phyloP scores from a whole-genome alignment of 2,329 filamentous ascomycete genomes.

The Pseudogymnoascus sp. region DNA sequence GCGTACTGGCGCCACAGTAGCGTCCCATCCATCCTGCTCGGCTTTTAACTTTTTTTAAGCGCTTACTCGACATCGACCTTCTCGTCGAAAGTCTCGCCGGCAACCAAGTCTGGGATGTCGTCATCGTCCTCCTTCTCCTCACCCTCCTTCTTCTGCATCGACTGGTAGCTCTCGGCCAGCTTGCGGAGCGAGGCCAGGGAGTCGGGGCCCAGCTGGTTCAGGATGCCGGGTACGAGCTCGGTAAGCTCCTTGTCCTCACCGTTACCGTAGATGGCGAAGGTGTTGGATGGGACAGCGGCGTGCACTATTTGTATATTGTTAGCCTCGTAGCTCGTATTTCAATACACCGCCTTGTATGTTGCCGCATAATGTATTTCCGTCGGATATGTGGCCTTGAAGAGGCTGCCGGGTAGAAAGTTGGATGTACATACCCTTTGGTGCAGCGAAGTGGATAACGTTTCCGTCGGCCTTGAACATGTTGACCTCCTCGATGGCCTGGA shows the following conservation, averaged over 20 bases:
- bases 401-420: neutral
- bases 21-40: slow-evolving; percentile 7
- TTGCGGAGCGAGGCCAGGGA: slow-evolving; percentile 96
- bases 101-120: slow-evolving; percentile 94
- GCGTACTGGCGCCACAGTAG: neutral
- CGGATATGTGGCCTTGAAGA: neutral
- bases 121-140: slow-evolving; percentile 76
- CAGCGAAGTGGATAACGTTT: slow-evolving; percentile 99
- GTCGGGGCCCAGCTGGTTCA: slow-evolving; percentile 98
- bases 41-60: neutral
- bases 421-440: slow-evolving; percentile 72
- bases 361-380: neutral
- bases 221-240: slow-evolving; percentile 96
- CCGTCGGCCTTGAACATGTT: slow-evolving; percentile 99
- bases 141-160: slow-evolving; percentile 88
- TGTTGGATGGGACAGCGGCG: slow-evolving; percentile 95
- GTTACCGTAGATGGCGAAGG: slow-evolving; percentile 98
- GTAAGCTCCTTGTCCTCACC: slow-evolving; percentile 99
- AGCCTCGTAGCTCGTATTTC: neutral
- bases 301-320: slow-evolving; percentile 58
- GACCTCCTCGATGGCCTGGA: slow-evolving; percentile 99
- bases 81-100: slow-evolving; percentile 96
- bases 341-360: neutral
- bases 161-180: slow-evolving; percentile 99
- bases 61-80: slow-evolving; percentile 64